These are phyloP conservation scores for Lonicera japonica DNA, from an alignment of 129 eudicot genomes.

Conservation along the genomic window DNA sequence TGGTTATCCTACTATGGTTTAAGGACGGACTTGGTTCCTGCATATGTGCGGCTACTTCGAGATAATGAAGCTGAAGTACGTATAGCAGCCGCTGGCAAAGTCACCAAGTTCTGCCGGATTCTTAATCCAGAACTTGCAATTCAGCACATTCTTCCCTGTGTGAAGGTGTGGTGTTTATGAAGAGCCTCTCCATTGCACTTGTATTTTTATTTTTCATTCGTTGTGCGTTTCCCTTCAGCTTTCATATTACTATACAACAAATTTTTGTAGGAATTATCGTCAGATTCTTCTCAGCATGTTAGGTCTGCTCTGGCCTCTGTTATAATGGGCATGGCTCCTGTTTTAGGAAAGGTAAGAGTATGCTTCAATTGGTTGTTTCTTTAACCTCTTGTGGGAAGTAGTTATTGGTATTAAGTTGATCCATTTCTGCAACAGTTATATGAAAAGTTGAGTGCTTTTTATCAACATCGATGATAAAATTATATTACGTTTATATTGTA, in stretches of 20 bases:
- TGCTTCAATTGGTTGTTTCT: neutral
- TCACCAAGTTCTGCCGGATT: conserved; percentile 91
- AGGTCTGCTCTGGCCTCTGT: conserved; percentile 98
- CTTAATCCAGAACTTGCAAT: conserved; percentile 89
- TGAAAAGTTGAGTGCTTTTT: neutral
- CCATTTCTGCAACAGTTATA: neutral
- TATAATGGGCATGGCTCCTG: conserved; percentile 99
- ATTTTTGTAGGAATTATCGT: conserved; percentile 74
- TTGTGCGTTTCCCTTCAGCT: neutral
- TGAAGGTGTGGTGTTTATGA: conserved; percentile 48
- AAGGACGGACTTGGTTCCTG: conserved; percentile 96
- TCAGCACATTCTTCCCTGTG: conserved; percentile 98
- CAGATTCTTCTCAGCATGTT: conserved; percentile 99
- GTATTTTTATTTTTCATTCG: neutral
- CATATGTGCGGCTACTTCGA: conserved; percentile 95
- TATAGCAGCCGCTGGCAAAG: conserved; percentile 99
- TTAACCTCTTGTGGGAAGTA: neutral
- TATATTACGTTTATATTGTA: neutral
- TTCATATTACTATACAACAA: conserved; percentile 12
- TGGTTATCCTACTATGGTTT: conserved; percentile 14
- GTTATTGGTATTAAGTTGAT: neutral
- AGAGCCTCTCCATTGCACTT: neutral
- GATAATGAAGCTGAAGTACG: conserved; percentile 99
- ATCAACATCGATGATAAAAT: neutral
- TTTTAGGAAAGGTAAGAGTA: conserved; percentile 78